Evolutionary conservation across 352 stramenopile genomes (phyloP), one percentile per base, ranked within the genome.

Genomic region (Phytophthora cryptogea): DNA sequence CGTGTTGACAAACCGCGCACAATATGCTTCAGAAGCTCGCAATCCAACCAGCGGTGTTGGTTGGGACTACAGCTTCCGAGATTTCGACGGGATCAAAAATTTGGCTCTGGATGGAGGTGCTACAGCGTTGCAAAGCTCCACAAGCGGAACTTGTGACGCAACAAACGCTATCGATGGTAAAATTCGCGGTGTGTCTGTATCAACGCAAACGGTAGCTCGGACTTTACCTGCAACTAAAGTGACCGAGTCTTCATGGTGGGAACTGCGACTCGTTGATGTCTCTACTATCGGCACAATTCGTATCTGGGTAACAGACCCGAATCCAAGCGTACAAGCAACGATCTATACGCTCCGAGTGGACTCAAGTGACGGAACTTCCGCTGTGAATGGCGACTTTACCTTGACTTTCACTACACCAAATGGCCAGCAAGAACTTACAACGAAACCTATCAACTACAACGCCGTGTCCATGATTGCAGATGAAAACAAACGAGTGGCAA

Each of bases 161-260:
- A 74, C 59, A 14, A 78, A 88, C n/a, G 84, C 84, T 17, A 89
- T 93, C 42, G 84, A 94, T 28, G 83, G 84, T 11, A 64, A 59
- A 23, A 72, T 87, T 17, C 60, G 71, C 7, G 78, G 74, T 23
- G 51, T 44, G 1, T 66, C 36, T 16, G 66, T 79, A 10, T 74
- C 79, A 0, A 75, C 66, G 2, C 77, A 86, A 35, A 72, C 57
- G 1, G 75, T 90, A 4, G 80, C 84, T 16, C 66, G 78, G 8
- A 90, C 84, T 0, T 44, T 73, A 4, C 56, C 68, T 2, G 48
- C 60, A 8, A 55, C 50, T 2, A 64, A 72, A 9, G 53, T 63
- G 9, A 37, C 66, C n/a, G 55, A 64, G 32, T 64, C 65, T 14
- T 58, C 83, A 7, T 95, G 84, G 84, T 95, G 84, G 84, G 74